Conservation (phyloP, 2,329 filamentous ascomycete genomes). For the Fusarium abutilonis region DNA sequence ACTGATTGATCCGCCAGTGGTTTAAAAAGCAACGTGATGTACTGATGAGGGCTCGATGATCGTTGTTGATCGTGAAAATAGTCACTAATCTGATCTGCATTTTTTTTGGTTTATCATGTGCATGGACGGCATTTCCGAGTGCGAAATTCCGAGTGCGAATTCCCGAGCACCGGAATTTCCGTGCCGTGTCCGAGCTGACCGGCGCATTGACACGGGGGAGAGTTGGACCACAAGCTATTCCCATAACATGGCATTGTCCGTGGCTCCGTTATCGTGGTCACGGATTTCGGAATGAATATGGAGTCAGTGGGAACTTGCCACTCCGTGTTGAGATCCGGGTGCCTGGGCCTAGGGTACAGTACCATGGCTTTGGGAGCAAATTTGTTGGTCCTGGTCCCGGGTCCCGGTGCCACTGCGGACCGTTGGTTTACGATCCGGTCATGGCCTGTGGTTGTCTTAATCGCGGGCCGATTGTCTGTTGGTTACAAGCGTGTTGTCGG, state of each 20-base stretch:
- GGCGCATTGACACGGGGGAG: not conserved
- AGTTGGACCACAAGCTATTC: constrained; percentile 1
- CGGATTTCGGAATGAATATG: not conserved
- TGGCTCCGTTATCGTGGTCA: not conserved
- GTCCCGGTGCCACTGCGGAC: not conserved
- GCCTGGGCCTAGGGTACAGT: constrained; percentile 19
- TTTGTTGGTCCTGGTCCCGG: constrained; percentile 7
- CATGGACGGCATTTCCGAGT: not conserved
- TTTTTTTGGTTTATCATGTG: not conserved
- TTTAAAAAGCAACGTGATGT: constrained; percentile 12
- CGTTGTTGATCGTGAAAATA: not conserved
- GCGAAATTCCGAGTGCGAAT: too few species aligned
- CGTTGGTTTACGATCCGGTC: constrained; percentile 9
- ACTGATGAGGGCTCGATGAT: constrained; percentile 10
- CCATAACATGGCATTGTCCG: constrained; percentile 3
- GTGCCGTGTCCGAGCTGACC: constrained; percentile 10
- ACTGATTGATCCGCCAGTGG: constrained; percentile 10
- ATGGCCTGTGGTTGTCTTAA: constrained; percentile 25
- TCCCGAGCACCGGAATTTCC: not conserved
- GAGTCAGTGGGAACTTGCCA: not conserved
- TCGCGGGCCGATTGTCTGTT: constrained; percentile 21
- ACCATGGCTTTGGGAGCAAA: constrained; percentile 24
- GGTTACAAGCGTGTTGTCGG: constrained; percentile 1
- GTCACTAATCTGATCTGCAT: not conserved
- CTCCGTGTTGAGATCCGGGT: constrained; percentile 10